phyloP scores from a whole-genome alignment of 192 early-diverging fungal genomes.

The Linnemannia hyalina region DNA sequence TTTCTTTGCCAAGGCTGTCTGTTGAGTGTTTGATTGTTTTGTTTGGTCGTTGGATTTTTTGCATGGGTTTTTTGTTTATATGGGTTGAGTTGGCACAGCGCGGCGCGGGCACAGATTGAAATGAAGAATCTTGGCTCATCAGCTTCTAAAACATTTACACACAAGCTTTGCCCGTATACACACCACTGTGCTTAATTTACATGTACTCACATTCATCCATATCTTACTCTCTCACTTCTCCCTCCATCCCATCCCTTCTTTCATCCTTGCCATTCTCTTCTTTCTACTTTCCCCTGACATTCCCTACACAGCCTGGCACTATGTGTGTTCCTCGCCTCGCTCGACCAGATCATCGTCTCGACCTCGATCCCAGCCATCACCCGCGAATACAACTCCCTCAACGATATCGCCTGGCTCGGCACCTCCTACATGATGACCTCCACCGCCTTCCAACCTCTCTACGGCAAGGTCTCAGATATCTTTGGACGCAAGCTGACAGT shows the following conservation, averaged over 20 bases:
- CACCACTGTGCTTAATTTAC: neutral
- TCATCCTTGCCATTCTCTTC: neutral
- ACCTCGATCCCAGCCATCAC: constrained; percentile 76
- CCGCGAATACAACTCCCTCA: constrained; percentile 68
- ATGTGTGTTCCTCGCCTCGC: constrained; percentile 71
- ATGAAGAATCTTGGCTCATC: constrained; percentile 2
- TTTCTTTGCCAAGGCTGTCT: neutral
- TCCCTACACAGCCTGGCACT: constrained; percentile 44
- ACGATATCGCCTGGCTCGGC: constrained; percentile 71
- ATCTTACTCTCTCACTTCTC: neutral
- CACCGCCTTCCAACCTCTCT: constrained; percentile 54
- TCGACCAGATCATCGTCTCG: constrained; percentile 82
- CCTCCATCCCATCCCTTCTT: neutral
- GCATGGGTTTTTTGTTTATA: neutral
- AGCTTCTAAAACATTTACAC: neutral
- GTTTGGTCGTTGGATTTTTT: neutral
- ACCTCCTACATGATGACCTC: constrained; percentile 76
- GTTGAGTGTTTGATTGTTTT: neutral
- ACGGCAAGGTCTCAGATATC: constrained; percentile 85
- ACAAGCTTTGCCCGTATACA: neutral
- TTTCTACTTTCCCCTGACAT: neutral
- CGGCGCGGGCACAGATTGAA: neutral
- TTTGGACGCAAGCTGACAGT: constrained; percentile 78
- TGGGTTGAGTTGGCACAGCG: neutral
- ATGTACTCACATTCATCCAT: neutral